These are phyloP conservation scores for Ilex aquifolium DNA, from an alignment of 257 asterid genomes.

Conservation along the genomic window DNA sequence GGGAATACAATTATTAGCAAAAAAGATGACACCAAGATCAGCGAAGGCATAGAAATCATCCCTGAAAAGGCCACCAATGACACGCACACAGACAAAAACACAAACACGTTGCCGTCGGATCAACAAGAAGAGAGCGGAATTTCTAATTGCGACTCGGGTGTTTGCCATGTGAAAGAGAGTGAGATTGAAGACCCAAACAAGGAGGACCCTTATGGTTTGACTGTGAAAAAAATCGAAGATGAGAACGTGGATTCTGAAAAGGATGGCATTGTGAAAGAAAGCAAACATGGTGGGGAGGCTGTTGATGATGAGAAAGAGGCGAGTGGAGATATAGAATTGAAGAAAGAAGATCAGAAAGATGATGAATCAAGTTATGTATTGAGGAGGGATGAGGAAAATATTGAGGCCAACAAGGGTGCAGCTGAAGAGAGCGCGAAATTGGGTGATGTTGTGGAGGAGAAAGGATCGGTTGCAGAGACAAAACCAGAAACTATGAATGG, in stretches of 20 bases:
- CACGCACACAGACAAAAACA: background rate
- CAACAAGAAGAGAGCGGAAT: background rate
- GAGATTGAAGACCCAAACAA: too few species aligned
- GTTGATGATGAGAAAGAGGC: too few species aligned
- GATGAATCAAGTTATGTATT: conserved; percentile 1
- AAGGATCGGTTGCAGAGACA: too few species aligned
- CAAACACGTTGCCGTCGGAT: background rate
- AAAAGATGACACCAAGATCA: conserved; percentile 7
- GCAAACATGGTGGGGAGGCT: too few species aligned
- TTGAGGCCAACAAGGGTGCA: conserved; percentile 13
- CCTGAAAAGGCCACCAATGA: conserved; percentile 5
- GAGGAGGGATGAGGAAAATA: conserved; percentile 7
- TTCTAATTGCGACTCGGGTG: too few species aligned
- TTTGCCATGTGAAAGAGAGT: too few species aligned
- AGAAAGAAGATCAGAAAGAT: conserved; percentile 11
- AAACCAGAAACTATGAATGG: conserved; percentile 26
- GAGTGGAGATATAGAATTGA: background rate
- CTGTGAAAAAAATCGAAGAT: background rate
- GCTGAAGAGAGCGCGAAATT: conserved; percentile 16
- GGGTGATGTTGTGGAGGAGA: too few species aligned
- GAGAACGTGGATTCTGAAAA: background rate
- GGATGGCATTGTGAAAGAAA: too few species aligned
- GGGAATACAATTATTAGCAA: conserved; percentile 35
- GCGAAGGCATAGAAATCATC: conserved; percentile 7
- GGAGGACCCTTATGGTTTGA: too few species aligned